Percentiles rank a stretch among this genome's conserved stretches.
Evolutionary conservation across 2,329 filamentous ascomycete species (phyloP).

Genomic region (Chaetomiaceae sp.): DNA sequence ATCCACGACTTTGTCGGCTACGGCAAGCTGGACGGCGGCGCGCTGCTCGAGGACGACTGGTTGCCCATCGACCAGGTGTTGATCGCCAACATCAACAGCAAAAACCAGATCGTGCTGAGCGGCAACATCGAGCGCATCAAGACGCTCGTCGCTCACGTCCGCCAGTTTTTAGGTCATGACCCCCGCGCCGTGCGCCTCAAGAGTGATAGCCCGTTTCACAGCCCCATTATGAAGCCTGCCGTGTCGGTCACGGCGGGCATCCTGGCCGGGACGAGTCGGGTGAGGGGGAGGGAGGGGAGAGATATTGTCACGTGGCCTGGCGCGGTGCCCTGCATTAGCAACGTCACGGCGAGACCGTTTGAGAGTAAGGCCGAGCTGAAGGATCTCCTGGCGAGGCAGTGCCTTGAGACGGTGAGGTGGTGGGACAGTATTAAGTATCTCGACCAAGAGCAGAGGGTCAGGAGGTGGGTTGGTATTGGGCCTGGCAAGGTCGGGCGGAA

Average conservation of each 20-base stretch:
- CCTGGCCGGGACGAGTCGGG: conserved; percentile 55
- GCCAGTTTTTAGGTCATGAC: conserved; percentile 88
- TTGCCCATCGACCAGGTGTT: conserved; percentile 81
- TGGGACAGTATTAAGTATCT: conserved; percentile 90
- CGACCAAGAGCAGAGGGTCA: conserved; percentile 75
- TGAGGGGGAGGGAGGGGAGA: conserved; percentile 48
- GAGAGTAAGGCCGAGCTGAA: conserved; percentile 67
- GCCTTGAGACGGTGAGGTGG: conserved; percentile 90
- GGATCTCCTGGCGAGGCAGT: conserved; percentile 73
- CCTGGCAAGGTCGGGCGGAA: conserved; percentile 92
- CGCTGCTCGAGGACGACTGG: conserved; percentile 44
- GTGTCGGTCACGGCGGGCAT: conserved; percentile 67
- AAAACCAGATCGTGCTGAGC: conserved; percentile 92
- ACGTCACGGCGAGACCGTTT: conserved; percentile 79
- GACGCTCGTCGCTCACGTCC: conserved; percentile 74
- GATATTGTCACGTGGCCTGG: conserved; percentile 74
- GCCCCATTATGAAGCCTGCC: conserved; percentile 84
- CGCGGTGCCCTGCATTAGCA: conserved; percentile 73
- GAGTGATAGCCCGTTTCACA: conserved; percentile 87
- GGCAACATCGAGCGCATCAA: conserved; percentile 80
- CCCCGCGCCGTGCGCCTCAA: conserved; percentile 82
- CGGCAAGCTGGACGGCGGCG: conserved; percentile 51
- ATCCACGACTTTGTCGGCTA: conserved; percentile 77
- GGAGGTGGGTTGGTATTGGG: conserved; percentile 86
- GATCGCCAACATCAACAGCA: conserved; percentile 92